phyloP scores from a whole-genome alignment of 805 yeast species.

The Candida quercuum region DNA sequence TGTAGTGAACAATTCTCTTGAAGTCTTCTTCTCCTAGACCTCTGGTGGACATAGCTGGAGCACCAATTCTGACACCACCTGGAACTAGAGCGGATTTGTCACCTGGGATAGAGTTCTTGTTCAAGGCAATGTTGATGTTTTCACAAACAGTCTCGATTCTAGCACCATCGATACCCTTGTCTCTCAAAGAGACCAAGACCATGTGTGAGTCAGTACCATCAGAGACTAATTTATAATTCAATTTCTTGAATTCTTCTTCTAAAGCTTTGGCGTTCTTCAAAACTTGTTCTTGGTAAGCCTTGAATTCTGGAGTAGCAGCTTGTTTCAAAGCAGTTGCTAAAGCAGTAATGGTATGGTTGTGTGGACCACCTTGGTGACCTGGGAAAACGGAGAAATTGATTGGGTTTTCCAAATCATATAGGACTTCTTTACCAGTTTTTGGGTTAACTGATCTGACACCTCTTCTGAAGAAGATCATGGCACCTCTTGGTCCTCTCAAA shows the following conservation, averaged over 20 bases:
- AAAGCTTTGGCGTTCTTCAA: constrained; percentile 82
- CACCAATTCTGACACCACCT: constrained; percentile 95
- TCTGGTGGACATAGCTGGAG: constrained; percentile 98
- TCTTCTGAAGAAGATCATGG: constrained; percentile 97
- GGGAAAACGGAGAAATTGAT: constrained; percentile 99
- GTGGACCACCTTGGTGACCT: constrained; percentile 99
- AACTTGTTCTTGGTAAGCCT: constrained; percentile 84
- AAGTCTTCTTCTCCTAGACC: constrained; percentile 90
- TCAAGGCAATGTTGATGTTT: constrained; percentile 88
- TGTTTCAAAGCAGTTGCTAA: constrained; percentile 95
- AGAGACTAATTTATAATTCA: constrained; percentile 80
- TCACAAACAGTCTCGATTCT: constrained; percentile 95
- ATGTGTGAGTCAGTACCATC: constrained; percentile 97
- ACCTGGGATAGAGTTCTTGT: constrained; percentile 97
- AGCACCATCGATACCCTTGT: constrained; percentile 92
- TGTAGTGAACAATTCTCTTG: constrained; percentile 70
- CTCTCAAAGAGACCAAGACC: constrained; percentile 85
- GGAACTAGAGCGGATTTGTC: constrained; percentile 96
- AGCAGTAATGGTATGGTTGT: constrained; percentile 97
- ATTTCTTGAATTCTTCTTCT: constrained; percentile 64
- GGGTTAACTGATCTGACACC: constrained; percentile 79
- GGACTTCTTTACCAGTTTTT: constrained; percentile 88
- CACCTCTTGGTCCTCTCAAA: constrained; percentile 99
- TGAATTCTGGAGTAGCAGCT: constrained; percentile 86
- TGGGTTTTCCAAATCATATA: constrained; percentile 88